Evolutionary conservation across 805 yeast genomes (phyloP), one percentile per base, ranked within the genome.

Genomic region (Schizosaccharomyces japonicus): DNA sequence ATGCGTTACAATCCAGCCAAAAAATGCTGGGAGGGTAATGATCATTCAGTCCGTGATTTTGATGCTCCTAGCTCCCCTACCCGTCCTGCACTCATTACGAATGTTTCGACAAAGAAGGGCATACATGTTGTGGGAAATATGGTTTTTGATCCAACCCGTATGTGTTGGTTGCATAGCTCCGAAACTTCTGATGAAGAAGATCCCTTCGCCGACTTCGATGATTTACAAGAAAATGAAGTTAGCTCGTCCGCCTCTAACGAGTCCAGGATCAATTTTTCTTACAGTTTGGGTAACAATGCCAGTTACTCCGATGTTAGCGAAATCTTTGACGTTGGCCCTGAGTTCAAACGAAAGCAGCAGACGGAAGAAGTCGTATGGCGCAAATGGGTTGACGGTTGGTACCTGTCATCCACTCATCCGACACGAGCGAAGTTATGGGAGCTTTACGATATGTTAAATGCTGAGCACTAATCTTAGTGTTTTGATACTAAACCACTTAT

Each of bases 1-100:
- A 42, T 42, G 46, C 31, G 33, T 17, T 42, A 42, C 27, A 42
- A 42, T n/a, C 31, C 46, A 3, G 32, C 31, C 19, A 42, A 27
- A 21, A 25, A 29, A 26, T 29, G 46, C 15, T 42, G 46, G 46
- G 46, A 42, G 25, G 46, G 46, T 26, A 29, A 42, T 10, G 46
- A 42, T 42, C 25, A 27, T n/a, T 25, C 33, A 4, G 25, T 27
- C 10, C 19, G 33, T 23, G 33, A 29, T 5, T 42, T 42, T 42
- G 46, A 27, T 42, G 32, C 46, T 27, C 33, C 46, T 13, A 17
- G 19, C 1, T 29, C 31, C 13, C 46, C 46, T 28, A 23, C 32
- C 1, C n/a, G 15, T n/a, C 46, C 46, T 6, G 46, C 46, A 11
- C 25, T 42, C 11, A 42, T 42, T 42, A 15, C 46, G 13, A 42